phyloP scores from a whole-genome alignment of 176 grass and related monocot genomes.

The Urochloa ruziziensis region DNA sequence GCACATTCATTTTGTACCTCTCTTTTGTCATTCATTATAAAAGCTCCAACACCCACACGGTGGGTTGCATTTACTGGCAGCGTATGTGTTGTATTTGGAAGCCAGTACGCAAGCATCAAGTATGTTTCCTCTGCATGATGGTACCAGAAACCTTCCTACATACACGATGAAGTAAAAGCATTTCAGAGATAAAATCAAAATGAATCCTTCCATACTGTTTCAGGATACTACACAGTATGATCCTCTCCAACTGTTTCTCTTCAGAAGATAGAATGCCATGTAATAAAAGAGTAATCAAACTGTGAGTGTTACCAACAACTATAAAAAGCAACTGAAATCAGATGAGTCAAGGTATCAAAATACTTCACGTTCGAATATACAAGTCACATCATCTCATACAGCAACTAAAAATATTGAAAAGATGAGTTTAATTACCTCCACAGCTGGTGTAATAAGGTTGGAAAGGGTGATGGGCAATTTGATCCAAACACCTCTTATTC shows the following conservation, averaged over 20 bases:
- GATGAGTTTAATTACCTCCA: constrained; percentile 67
- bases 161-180: constrained; percentile 22
- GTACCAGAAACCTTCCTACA: constrained; percentile 95
- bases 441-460: constrained; percentile 79
- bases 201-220: background rate
- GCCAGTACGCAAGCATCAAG: constrained; percentile 94
- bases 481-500: constrained; percentile 90
- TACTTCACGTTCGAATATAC: background rate
- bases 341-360: background rate
- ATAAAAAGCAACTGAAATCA: background rate
- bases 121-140: constrained; percentile 96
- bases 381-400: background rate
- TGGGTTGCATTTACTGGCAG: constrained; percentile 90
- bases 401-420: background rate
- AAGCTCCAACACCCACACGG: constrained; percentile 82
- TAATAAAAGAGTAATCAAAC: background rate
- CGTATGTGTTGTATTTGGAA: constrained; percentile 77
- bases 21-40: constrained; percentile 93
- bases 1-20: constrained; percentile 57
- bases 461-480: constrained; percentile 82
- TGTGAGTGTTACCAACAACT: background rate
- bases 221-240: background rate
- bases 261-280: background rate
- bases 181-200: constrained; percentile 6
- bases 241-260: background rate